Conservation (phyloP, 345 rosid genomes). For the Rhodamnia argentea region DNA sequence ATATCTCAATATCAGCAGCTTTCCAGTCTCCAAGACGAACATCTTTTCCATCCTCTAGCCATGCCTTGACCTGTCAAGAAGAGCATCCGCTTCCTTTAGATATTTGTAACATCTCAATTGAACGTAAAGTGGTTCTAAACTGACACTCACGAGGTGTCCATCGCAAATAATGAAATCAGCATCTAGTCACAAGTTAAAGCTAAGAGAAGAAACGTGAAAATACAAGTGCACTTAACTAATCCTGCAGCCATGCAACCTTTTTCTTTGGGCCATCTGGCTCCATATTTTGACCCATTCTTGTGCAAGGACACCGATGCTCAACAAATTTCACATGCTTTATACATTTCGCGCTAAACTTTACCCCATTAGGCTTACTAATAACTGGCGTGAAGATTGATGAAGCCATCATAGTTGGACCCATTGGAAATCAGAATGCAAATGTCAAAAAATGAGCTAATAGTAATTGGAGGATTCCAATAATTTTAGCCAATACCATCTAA, state of each 20-base stretch:
- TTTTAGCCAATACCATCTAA: neutral
- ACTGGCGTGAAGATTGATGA: neutral
- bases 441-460: neutral
- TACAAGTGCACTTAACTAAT: neutral
- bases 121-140: neutral
- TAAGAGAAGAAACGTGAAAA: neutral
- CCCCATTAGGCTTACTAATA: neutral
- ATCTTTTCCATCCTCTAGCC: slow-evolving; percentile 80
- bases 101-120: neutral
- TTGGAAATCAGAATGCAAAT: neutral
- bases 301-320: neutral
- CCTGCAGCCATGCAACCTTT: neutral
- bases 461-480: neutral
- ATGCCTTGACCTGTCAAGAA: slow-evolving; percentile 56
- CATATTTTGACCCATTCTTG: neutral
- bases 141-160: neutral
- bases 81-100: neutral
- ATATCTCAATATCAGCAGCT: slow-evolving; percentile 85
- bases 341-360: neutral
- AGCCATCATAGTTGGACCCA: neutral
- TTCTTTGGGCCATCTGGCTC: neutral
- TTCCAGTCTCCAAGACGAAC: slow-evolving; percentile 97
- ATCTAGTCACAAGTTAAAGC: neutral
- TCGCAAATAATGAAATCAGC: neutral
- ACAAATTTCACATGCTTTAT: neutral